Evolutionary conservation across 2,329 filamentous ascomycete genomes (phyloP).

Genomic region (Ophiostoma perfectum): DNA sequence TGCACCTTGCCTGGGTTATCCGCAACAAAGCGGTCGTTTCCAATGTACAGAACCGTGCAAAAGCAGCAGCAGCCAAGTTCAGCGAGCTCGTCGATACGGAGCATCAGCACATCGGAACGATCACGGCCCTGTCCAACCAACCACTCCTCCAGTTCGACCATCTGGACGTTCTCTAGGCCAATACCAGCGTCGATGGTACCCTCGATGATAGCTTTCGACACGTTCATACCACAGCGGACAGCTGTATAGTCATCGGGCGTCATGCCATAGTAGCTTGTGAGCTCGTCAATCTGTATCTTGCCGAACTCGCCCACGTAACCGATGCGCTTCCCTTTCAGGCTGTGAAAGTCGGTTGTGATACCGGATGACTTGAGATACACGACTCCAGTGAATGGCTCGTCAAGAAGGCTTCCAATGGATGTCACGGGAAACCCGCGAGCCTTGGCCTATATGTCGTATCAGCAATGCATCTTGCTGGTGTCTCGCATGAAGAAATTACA

Average conservation of each 20-base stretch:
- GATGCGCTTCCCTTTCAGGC: slow-evolving; percentile 50
- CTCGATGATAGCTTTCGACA: slow-evolving; percentile 68
- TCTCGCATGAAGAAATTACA: background rate
- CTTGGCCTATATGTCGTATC: slow-evolving; percentile 48
- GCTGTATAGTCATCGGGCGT: slow-evolving; percentile 63
- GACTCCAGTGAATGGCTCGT: slow-evolving; percentile 59
- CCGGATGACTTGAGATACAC: slow-evolving; percentile 65
- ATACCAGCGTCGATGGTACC: slow-evolving; percentile 55
- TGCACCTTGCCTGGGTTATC: slow-evolving; percentile 60
- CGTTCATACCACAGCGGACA: slow-evolving; percentile 75
- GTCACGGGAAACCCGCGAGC: slow-evolving; percentile 67
- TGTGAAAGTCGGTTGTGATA: slow-evolving; percentile 69
- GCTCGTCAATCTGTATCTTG: slow-evolving; percentile 78
- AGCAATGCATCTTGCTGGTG: background rate
- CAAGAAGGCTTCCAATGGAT: slow-evolving; percentile 68
- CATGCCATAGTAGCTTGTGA: slow-evolving; percentile 56
- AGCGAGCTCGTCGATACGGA: slow-evolving; percentile 73
- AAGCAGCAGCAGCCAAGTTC: slow-evolving; percentile 80
- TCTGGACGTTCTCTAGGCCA: slow-evolving; percentile 75
- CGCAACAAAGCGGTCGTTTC: slow-evolving; percentile 65
- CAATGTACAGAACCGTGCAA: slow-evolving; percentile 76
- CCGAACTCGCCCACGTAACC: slow-evolving; percentile 72
- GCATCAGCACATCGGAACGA: slow-evolving; percentile 67
- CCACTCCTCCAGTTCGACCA: slow-evolving; percentile 78
- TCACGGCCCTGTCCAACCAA: slow-evolving; percentile 57